phyloP scores from a whole-genome alignment of 192 early-diverging fungal species.

The Coemansia sp. region DNA sequence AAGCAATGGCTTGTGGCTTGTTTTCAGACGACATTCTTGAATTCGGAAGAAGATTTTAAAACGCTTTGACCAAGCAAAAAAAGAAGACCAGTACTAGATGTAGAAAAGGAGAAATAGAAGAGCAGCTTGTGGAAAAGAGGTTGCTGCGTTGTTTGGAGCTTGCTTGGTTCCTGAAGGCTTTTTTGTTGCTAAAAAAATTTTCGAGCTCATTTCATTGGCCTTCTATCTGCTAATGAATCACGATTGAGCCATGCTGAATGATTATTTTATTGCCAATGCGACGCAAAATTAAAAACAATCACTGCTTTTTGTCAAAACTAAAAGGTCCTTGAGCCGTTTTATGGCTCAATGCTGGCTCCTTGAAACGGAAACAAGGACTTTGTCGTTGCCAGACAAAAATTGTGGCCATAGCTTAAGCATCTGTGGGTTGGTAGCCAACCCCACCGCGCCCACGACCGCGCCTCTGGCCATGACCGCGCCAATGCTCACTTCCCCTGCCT shows the following conservation, averaged over 20 bases:
- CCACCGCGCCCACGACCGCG: conserved; percentile 21
- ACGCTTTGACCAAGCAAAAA: neutral
- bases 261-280: too few relatives aligned
- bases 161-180: too few relatives aligned
- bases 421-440: neutral
- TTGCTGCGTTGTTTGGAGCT: too few relatives aligned
- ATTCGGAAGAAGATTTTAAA: neutral
- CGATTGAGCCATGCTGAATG: too few relatives aligned
- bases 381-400: neutral
- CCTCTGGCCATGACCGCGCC: conserved; percentile 12
- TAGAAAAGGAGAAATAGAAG: neutral
- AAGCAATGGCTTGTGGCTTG: neutral
- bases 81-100: neutral
- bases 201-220: too few relatives aligned
- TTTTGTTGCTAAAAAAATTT: too few relatives aligned
- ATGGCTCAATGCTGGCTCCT: too few relatives aligned
- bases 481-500: conserved; percentile 5
- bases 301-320: too few relatives aligned
- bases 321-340: too few relatives aligned
- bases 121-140: too few relatives aligned
- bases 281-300: too few relatives aligned
- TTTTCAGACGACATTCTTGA: conserved; percentile 13
- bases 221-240: too few relatives aligned
- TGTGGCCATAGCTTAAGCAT: neutral
- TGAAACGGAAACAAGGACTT: neutral